Conservation (phyloP, 352 stramenopile species). For the Phytophthora sp. region DNA sequence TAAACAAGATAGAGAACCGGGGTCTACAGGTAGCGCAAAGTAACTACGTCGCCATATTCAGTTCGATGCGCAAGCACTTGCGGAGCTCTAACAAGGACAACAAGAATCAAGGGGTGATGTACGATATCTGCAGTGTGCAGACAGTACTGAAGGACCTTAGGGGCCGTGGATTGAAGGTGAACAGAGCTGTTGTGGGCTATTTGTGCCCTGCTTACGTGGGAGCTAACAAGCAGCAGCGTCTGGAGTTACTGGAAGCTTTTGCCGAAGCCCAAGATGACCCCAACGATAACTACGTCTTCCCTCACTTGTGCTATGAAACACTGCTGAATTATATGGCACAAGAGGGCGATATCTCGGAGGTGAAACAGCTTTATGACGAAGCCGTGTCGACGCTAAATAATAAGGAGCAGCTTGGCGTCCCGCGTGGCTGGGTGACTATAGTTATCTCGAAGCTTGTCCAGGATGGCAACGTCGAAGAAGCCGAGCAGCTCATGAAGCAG, state of each 20-base stretch:
- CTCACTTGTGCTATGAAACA: constrained; percentile 50
- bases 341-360: constrained; percentile 40
- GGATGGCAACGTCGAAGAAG: constrained; percentile 47
- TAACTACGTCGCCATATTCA: constrained; percentile 60
- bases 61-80: constrained; percentile 50
- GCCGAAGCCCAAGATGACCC: constrained; percentile 31
- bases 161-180: constrained; percentile 43
- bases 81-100: constrained; percentile 21
- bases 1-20: constrained; percentile 44
- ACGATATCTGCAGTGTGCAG: constrained; percentile 49
- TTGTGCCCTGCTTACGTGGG: constrained; percentile 47
- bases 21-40: constrained; percentile 36
- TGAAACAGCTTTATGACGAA: constrained; percentile 59
- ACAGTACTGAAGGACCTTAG: constrained; percentile 51
- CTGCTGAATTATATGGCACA: constrained; percentile 47
- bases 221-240: constrained; percentile 62
- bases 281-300: constrained; percentile 55
- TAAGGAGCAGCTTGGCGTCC: constrained; percentile 38
- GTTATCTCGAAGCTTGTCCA: constrained; percentile 50
- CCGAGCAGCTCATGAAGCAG: constrained; percentile 36
- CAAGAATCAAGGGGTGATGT: constrained; percentile 37
- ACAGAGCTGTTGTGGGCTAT: constrained; percentile 51
- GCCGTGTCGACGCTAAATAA: constrained; percentile 42
- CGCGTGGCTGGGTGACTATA: constrained; percentile 53
- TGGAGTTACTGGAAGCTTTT: constrained; percentile 65